phyloP scores from a whole-genome alignment of 345 rosid species.

The Linum lewisii region DNA sequence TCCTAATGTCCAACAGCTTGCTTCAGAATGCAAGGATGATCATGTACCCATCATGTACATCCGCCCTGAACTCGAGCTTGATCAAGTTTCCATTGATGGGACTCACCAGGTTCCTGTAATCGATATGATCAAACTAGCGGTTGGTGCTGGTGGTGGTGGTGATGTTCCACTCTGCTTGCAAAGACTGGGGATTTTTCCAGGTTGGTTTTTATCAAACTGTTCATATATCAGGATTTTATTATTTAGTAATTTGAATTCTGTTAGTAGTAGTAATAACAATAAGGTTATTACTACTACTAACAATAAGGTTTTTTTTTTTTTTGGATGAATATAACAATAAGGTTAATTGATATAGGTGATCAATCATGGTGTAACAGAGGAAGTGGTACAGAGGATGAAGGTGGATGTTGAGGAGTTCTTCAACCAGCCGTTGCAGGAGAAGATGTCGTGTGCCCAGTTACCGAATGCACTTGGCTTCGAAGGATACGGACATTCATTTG shows the following conservation, averaged over 20 bases:
- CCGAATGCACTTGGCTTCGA: slow-evolving; percentile 30
- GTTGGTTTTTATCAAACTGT: slow-evolving; percentile 12
- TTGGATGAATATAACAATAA: too few species aligned
- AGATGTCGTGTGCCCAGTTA: slow-evolving; percentile 26
- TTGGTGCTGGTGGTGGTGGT: slow-evolving; percentile 4
- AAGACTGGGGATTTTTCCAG: slow-evolving; percentile 58
- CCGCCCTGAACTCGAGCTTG: slow-evolving; percentile 18
- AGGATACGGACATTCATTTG: too few species aligned
- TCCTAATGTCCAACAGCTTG: too few species aligned
- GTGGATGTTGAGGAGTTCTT: slow-evolving; percentile 28
- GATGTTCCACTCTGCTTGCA: slow-evolving; percentile 43
- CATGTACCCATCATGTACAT: slow-evolving; percentile 17
- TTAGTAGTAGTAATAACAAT: too few species aligned
- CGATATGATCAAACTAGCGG: slow-evolving; percentile 27
- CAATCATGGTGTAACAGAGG: slow-evolving; percentile 26
- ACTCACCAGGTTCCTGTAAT: slow-evolving; percentile 32
- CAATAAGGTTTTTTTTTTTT: too few species aligned
- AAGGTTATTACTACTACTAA: neutral
- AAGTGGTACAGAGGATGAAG: slow-evolving; percentile 32
- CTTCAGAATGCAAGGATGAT: too few species aligned
- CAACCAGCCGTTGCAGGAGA: slow-evolving; percentile 31
- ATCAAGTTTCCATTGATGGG: slow-evolving; percentile 9
- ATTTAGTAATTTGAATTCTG: too few species aligned
- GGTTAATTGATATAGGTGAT: slow-evolving; percentile 17
- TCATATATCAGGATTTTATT: too few species aligned